phyloP scores from a whole-genome alignment of 108 stramenopile genomes.

The Nitzschia putrida region DNA sequence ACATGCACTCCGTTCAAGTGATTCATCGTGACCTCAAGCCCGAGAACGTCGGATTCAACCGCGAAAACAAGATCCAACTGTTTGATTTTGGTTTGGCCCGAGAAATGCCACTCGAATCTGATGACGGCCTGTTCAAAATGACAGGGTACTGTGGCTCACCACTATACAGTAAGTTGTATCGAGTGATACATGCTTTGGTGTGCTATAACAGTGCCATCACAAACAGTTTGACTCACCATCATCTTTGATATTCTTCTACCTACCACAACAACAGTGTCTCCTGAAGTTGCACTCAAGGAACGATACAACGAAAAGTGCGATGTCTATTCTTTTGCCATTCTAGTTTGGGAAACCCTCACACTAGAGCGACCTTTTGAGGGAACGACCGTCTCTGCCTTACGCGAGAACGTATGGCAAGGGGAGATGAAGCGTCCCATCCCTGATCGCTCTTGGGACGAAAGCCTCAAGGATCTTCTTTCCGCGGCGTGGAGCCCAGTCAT shows the following conservation, averaged over 20 bases:
- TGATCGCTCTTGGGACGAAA: slow-evolving; percentile 14
- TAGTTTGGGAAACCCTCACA: slow-evolving; percentile 60
- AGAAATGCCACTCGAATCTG: slow-evolving; percentile 15
- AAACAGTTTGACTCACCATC: too few species aligned
- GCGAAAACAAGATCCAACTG: slow-evolving; percentile 21
- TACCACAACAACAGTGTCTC: slow-evolving; percentile 2
- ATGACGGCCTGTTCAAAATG: not conserved
- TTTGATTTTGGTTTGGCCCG: slow-evolving; percentile 40
- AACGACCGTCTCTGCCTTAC: slow-evolving; percentile 7
- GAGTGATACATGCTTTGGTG: not conserved
- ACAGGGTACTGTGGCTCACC: slow-evolving; percentile 4
- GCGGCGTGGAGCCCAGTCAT: slow-evolving; percentile 26
- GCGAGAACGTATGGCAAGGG: slow-evolving; percentile 17
- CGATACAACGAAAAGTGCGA: slow-evolving; percentile 66
- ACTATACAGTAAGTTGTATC: not conserved
- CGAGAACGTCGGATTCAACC: slow-evolving; percentile 66
- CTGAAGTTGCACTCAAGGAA: slow-evolving; percentile 58
- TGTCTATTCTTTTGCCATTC: slow-evolving; percentile 65
- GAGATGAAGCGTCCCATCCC: slow-evolving; percentile 37
- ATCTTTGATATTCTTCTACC: not conserved
- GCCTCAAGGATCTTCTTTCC: slow-evolving; percentile 19
- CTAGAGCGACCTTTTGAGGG: slow-evolving; percentile 25
- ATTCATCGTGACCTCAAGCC: slow-evolving; percentile 46
- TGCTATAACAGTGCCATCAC: too few species aligned
- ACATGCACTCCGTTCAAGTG: slow-evolving; percentile 9